These are phyloP conservation scores for Solanum tarapatanum DNA, from an alignment of 257 asterid species.

Conservation along the genomic window DNA sequence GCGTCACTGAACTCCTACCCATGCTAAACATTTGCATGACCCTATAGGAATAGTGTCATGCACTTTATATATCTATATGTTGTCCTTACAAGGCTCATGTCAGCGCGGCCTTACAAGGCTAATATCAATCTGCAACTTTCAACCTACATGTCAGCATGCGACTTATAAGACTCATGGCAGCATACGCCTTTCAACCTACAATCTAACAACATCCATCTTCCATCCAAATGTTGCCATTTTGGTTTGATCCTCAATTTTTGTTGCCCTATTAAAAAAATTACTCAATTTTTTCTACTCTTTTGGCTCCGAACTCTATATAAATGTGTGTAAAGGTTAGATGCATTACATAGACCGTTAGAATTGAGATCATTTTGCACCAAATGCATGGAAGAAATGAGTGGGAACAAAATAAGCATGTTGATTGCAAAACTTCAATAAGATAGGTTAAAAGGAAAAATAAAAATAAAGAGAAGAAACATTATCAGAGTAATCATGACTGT, in stretches of 20 bases:
- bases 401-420: neutral
- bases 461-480: neutral
- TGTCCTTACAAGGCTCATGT: too few relatives aligned
- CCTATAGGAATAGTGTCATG: neutral
- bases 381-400: neutral
- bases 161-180: too few relatives aligned
- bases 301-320: neutral
- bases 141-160: too few relatives aligned
- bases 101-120: too few relatives aligned
- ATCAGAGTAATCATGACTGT: neutral
- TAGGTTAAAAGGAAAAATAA: neutral
- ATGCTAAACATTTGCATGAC: neutral
- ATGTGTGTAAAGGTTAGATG: neutral
- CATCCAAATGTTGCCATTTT: too few relatives aligned
- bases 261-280: too few relatives aligned
- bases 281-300: neutral
- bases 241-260: too few relatives aligned
- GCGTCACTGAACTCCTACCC: neutral
- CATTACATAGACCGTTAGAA: too few relatives aligned
- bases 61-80: neutral
- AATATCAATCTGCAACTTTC: fast-evolving
- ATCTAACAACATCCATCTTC: too few relatives aligned
- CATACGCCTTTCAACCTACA: too few relatives aligned
- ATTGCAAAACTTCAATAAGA: neutral
- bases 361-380: neutral